Evolutionary conservation across 2,329 filamentous ascomycete genomes (phyloP).

Genomic region (Sclerotinia subarctica): DNA sequence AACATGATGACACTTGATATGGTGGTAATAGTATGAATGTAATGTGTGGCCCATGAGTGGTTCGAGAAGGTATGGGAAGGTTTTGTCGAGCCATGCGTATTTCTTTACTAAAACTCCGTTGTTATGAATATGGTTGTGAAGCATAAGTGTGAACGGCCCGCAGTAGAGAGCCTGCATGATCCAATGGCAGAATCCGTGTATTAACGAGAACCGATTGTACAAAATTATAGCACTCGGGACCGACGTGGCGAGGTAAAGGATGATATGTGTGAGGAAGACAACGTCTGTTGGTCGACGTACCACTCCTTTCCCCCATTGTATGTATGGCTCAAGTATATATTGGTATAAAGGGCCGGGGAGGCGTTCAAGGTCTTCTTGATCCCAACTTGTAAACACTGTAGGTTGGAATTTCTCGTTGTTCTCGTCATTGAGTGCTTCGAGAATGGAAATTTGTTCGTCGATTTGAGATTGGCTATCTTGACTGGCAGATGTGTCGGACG

Average conservation of each 20-base stretch:
- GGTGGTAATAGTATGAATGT: slow-evolving; percentile 83
- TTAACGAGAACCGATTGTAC: slow-evolving; percentile 62
- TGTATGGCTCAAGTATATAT: slow-evolving; percentile 24
- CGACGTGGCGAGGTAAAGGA: slow-evolving; percentile 68
- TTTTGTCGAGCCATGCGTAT: slow-evolving; percentile 55
- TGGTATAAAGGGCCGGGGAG: slow-evolving; percentile 23
- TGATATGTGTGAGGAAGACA: slow-evolving; percentile 72
- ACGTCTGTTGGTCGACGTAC: slow-evolving; percentile 54
- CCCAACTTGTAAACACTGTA: slow-evolving; percentile 30
- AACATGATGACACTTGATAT: slow-evolving; percentile 82
- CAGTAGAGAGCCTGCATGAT: slow-evolving; percentile 65
- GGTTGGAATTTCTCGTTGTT: slow-evolving; percentile 28
- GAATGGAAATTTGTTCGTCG: slow-evolving; percentile 13
- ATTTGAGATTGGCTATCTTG: slow-evolving; percentile 13
- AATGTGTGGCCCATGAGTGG: slow-evolving; percentile 80
- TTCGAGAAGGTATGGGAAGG: slow-evolving; percentile 71
- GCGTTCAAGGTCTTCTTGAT: slow-evolving; percentile 26
- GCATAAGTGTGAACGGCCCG: slow-evolving; percentile 74
- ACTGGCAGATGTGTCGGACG: not conserved
- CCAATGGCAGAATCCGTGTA: slow-evolving; percentile 64
- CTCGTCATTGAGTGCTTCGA: slow-evolving; percentile 22
- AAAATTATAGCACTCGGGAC: slow-evolving; percentile 66
- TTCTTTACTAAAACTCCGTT: slow-evolving; percentile 61
- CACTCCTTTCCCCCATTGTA: slow-evolving; percentile 29
- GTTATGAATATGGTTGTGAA: slow-evolving; percentile 82